Evolutionary conservation across 1,139 yeast species (phyloP), one percentile per base, ranked within the genome.

Genomic region (Kodamaea derodonti): DNA sequence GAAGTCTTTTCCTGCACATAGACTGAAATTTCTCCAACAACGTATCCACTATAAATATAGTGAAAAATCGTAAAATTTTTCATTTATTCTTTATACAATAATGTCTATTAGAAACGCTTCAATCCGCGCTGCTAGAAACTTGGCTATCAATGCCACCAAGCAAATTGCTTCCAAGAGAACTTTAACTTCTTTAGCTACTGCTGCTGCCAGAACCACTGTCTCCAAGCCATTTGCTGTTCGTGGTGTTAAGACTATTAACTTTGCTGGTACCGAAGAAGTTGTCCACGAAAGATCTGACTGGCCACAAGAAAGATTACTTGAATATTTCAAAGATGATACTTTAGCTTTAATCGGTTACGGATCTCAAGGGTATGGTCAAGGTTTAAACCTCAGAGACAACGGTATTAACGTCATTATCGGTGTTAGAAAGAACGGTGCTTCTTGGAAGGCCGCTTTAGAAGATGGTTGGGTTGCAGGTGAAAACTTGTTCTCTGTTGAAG

Each of bases 391-490:
- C 76, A 86, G 98, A 76, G 98, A 92, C 78, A 90, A 92, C 60
- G 98, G 98, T 67, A 70, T 92, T 60, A 92, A 92, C 67, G 98
- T 92, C 56, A 85, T 92, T 65, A 77, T 92, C 53, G 98, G 98
- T 80, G 98, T 92, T 58, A 84, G 98, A 74, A 87, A 92, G 78
- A 71, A 86, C 62, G 98, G 98, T 76, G 94, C 96, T 54, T 92
- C 98, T 43, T 92, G 98, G 98, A 88, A 90, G 77, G 95, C 96
- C 54, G 98, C 98, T 60, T 73, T 87, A 57, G 98, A 92, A 72
- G 98, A 92, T 69, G 98, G 98, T 56, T 92, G 98, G 98, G 96
- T 92, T 54, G 96, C 96, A 65, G 98, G 98, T 65, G 87, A 92
- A 78, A 92, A 85, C 81, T 79, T 92, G 68, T 92, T 92, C 66